Percentiles rank a stretch among this genome's conserved stretches.
Evolutionary conservation across 1,139 yeast genomes (phyloP).

Genomic region (Diutina rugosa): DNA sequence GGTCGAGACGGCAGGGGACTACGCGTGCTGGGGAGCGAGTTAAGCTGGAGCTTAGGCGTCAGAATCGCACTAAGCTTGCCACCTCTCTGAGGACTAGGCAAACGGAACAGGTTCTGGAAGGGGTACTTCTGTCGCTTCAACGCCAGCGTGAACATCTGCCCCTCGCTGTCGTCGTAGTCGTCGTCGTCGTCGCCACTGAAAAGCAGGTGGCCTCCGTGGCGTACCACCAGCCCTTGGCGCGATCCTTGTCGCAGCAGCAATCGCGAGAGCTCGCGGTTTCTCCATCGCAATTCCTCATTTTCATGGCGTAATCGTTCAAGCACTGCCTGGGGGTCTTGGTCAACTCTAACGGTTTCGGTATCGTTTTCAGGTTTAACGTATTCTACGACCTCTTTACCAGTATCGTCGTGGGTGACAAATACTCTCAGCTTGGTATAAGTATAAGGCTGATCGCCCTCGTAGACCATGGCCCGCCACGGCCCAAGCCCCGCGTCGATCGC

Average conservation of each 20-base stretch:
- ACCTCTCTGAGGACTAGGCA: background rate
- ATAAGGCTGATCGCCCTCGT: background rate
- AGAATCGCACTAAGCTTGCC: background rate
- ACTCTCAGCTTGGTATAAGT: background rate
- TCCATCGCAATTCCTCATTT: background rate
- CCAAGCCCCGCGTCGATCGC: conserved; percentile 1
- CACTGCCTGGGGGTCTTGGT: background rate
- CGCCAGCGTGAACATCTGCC: background rate
- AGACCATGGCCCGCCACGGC: background rate
- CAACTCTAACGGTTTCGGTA: background rate
- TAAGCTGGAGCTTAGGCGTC: background rate
- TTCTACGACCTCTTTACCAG: background rate
- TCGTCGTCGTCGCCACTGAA: background rate
- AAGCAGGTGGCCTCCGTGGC: background rate
- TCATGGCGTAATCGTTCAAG: background rate
- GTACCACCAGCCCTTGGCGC: background rate
- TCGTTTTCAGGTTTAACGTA: background rate
- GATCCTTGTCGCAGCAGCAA: background rate
- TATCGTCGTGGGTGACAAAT: background rate
- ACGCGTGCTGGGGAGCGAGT: background rate
- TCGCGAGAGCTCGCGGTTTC: background rate
- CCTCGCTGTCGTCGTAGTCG: background rate
- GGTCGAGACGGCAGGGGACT: background rate
- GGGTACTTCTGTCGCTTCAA: background rate
- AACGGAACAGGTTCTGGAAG: background rate